These are phyloP conservation scores for Pseudocercospora crystallina DNA, from an alignment of 2,329 filamentous ascomycete genomes.

Conservation along the genomic window DNA sequence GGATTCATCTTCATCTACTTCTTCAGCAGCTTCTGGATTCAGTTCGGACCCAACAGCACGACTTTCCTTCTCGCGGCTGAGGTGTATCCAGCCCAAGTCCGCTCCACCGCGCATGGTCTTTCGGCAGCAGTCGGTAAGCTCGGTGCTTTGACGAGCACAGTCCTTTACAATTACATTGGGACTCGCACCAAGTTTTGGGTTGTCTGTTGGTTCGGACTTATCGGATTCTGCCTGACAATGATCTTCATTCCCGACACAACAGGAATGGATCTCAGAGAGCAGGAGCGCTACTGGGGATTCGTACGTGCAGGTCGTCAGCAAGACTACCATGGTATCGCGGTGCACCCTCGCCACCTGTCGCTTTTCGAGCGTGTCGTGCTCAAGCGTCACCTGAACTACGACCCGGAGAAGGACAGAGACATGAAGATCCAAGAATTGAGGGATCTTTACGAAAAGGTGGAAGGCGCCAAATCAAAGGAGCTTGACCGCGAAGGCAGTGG, in stretches of 20 bases:
- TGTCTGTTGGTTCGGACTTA: conserved; percentile 91
- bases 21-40: conserved; percentile 94
- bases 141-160: conserved; percentile 66
- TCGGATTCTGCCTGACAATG: conserved; percentile 22
- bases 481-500: not conserved
- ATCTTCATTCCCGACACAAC: conserved; percentile 9
- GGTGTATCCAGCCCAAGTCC: conserved; percentile 85
- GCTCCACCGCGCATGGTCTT: conserved; percentile 87
- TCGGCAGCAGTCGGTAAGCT: conserved; percentile 82
- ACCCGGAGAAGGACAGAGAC: conserved; percentile 1
- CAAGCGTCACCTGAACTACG: not conserved
- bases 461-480: conserved; percentile 1
- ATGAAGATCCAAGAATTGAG: conserved; percentile 5
- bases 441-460: not conserved
- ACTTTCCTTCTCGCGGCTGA: conserved; percentile 92
- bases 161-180: conserved; percentile 3
- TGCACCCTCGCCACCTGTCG: conserved; percentile 80
- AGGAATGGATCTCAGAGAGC: conserved; percentile 5
- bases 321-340: conserved; percentile 86
- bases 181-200: conserved; percentile 43
- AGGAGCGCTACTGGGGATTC: conserved; percentile 8
- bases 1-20: conserved; percentile 96
- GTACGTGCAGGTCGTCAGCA: conserved; percentile 60
- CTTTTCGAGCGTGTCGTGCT: conserved; percentile 65
- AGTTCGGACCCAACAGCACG: conserved; percentile 90